Evolutionary conservation across 495 filamentous ascomycete species (phyloP), one percentile per base, ranked within the genome.

Genomic region (Podospora comata): DNA sequence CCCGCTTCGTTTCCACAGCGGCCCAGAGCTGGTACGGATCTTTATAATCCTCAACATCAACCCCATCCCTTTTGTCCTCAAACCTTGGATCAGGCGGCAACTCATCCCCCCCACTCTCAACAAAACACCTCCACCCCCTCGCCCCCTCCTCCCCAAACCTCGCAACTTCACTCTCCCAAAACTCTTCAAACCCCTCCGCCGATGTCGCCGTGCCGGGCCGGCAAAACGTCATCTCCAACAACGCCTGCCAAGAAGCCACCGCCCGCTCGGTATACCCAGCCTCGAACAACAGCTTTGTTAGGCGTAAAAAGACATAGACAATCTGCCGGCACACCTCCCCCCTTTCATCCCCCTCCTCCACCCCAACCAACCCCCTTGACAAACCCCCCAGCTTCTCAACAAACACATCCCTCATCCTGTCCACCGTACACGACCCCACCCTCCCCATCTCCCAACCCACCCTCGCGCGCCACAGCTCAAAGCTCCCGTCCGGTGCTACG

Each of bases 121-220:
- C 73, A 77, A 85, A 89, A 26, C 79, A 74, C 23, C 73, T 76
- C 94, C 94, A 97, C 18, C 92, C 93, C 32, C 83, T 79, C 39
- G 91, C 89, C 4, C 79, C 82, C 5, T 76, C 72, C 76, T 98
- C 95, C 4, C 95, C 95, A 65, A 96, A 85, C 7, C 94, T 88
- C 3, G 90, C 79, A 6, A 88, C 83, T 73, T 97, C 95, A 54
- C 88, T 91, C 63, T 97, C 92, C 95, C 95, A 99, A 70, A 93
- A 97, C 9, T 85, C 75, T n/a, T 81, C 71, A 0, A 86, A 69
- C 15, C 74, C 64, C 7, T 73, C 71, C 1, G 72, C 59, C 18
- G 19, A 53, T 19, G n/a, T 67, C 44, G 64, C 56, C 65, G 26
- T 62, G 89, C 13, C 30, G 2, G 75, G 89, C 19, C 78, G 79